Base-by-base conservation (phyloP, 2,329 filamentous ascomycete genomes). In the Chlorencoelia australis region DNA sequence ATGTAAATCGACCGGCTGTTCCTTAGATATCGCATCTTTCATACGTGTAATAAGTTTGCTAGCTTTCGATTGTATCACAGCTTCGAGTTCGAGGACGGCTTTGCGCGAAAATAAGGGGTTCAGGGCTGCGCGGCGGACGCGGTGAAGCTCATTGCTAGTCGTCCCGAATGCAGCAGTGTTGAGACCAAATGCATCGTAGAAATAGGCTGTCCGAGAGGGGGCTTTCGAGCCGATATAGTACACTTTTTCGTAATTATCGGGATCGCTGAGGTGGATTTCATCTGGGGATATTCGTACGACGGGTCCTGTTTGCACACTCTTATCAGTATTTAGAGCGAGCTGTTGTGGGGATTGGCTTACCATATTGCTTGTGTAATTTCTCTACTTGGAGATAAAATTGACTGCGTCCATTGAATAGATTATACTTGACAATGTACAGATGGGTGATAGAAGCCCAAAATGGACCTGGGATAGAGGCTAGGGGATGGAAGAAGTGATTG, bases 231-330 rank as follows among this genome's bases (percentile, higher is more conserved):
- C 36, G 11, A 35, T 31, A 30, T 39, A 26, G 26, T 35, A 31
- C 4, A 34, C 27, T 4, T 14, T 30, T 10, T 35, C 25, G 21
- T 34, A 52, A 22, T 38, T 32, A 9, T 40, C 40, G 5, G 43
- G 41, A 30, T 52, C 49, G 38, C 42, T 42, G 28, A 50, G 44
- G 35, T 50, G 46, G 13, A 52, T 39, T 41, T 52, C 47, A 21
- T 47, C 37, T 20, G 48, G 49, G 7, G 43, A 47, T 27, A 50
- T 49, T 14, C 49, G 44, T 13, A 52, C 40, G 24, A 52, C 37
- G 2, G 49, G 47, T 9, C 48, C 48, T 49, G 4, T 19, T 13
- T 13, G 30, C 43, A n/a, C n/a, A n/a, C n/a, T n/a, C n/a, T n/a
- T n/a, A n/a, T n/a, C n/a, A n/a, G n/a, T n/a, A n/a, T n/a, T n/a